Percentiles rank a stretch among this genome's conserved stretches.
These are phyloP conservation scores for Colletotrichum siamense DNA, from an alignment of 2,329 filamentous ascomycete species.

Conservation along the genomic window DNA sequence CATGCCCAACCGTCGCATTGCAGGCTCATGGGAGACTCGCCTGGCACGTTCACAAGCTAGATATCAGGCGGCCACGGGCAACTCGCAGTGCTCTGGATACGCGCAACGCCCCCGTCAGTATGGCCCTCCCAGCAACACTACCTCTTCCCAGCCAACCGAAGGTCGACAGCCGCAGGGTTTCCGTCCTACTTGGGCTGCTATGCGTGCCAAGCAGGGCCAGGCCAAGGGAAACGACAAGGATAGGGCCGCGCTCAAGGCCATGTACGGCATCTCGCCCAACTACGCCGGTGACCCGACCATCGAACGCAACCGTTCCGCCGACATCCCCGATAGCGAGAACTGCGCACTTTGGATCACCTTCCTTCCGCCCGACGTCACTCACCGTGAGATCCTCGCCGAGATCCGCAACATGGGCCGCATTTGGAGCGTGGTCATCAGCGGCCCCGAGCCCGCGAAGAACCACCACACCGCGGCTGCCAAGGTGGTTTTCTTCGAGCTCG, in stretches of 20 bases:
- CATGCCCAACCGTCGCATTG: background rate
- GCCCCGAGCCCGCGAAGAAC: constrained; percentile 41
- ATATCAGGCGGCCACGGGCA: background rate
- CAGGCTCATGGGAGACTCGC: background rate
- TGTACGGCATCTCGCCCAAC: constrained; percentile 32
- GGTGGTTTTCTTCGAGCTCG: constrained; percentile 52
- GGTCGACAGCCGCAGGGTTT: background rate
- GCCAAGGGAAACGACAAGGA: background rate
- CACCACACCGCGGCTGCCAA: constrained; percentile 49
- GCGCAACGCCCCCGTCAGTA: background rate
- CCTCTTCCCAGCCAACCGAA: background rate
- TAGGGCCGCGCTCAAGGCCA: background rate
- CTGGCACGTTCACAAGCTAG: background rate
- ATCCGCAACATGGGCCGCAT: constrained; percentile 55
- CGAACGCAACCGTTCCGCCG: constrained; percentile 41
- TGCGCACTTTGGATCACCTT: constrained; percentile 60
- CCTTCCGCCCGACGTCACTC: constrained; percentile 48
- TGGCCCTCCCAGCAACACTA: background rate
- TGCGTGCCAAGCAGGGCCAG: background rate
- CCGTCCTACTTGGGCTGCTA: constrained; percentile 6
- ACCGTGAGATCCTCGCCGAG: constrained; percentile 46
- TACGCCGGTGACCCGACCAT: constrained; percentile 44
- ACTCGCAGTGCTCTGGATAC: background rate
- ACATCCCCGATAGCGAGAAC: constrained; percentile 46
- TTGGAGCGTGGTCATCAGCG: constrained; percentile 57